These are phyloP conservation scores for Apophysomyces elegans DNA, from an alignment of 371 early-diverging fungal species.

Conservation along the genomic window DNA sequence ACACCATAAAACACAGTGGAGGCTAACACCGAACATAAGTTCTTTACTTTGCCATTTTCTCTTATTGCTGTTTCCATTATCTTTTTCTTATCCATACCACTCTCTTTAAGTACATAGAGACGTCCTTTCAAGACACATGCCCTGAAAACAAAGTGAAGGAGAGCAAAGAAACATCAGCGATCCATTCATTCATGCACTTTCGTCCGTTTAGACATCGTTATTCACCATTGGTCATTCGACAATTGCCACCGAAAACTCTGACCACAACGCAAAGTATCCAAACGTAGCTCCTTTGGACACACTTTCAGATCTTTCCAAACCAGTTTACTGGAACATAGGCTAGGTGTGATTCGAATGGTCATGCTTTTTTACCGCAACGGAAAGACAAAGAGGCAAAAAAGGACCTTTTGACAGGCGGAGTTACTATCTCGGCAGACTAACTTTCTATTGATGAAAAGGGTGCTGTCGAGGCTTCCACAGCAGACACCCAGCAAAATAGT, in stretches of 20 bases:
- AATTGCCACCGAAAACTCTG: constrained; percentile 90
- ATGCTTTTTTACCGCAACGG: not conserved
- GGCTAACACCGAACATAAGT: constrained; percentile 6
- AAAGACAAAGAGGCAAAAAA: not conserved
- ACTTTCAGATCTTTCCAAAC: constrained; percentile 67
- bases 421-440: too few relatives aligned
- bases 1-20: constrained; percentile 35
- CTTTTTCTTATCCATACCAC: constrained; percentile 18
- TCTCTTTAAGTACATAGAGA: constrained; percentile 33
- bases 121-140: constrained; percentile 44
- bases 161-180: too few relatives aligned
- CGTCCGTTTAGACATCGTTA: constrained; percentile 14
- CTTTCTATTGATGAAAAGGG: too few relatives aligned
- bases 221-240: constrained; percentile 41
- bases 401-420: not conserved
- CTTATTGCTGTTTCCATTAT: not conserved
- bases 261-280: constrained; percentile 85
- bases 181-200: too few relatives aligned
- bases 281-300: constrained; percentile 69
- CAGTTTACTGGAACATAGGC: constrained; percentile 8
- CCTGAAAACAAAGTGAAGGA: constrained; percentile 16
- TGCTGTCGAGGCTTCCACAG: too few relatives aligned
- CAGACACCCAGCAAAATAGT: too few relatives aligned
- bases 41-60: not conserved
- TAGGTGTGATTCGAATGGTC: not conserved